These are phyloP conservation scores for Botrytis byssoidea DNA, from an alignment of 2,329 filamentous ascomycete species.

Conservation along the genomic window DNA sequence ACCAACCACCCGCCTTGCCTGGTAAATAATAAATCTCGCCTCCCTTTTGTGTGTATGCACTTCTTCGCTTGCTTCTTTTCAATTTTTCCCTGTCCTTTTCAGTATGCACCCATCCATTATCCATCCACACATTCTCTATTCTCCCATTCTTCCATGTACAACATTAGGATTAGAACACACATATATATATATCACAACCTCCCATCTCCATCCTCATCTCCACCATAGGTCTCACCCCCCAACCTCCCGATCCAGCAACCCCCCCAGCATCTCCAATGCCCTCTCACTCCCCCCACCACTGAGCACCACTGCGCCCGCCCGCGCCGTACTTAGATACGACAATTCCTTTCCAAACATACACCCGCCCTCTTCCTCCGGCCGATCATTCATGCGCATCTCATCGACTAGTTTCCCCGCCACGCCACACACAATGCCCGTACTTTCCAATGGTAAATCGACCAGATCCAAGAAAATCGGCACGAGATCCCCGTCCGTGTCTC, in stretches of 20 bases:
- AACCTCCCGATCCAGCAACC: slow-evolving; percentile 34
- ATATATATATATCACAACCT: neutral
- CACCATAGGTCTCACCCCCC: neutral
- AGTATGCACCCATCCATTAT: neutral
- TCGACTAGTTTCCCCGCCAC: slow-evolving; percentile 81
- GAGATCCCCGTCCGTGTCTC: slow-evolving; percentile 67
- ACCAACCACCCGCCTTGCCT: neutral
- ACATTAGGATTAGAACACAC: neutral
- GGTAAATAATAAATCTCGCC: neutral
- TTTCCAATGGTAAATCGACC: slow-evolving; percentile 75
- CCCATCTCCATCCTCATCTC: neutral
- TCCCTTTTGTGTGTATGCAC: neutral
- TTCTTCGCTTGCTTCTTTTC: neutral
- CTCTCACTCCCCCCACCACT: slow-evolving; percentile 69
- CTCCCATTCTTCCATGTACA: neutral
- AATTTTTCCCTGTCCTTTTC: neutral
- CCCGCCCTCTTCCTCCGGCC: neutral
- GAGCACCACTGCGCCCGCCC: slow-evolving; percentile 86
- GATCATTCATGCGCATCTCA: slow-evolving; percentile 53
- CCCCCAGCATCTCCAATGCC: slow-evolving; percentile 68
- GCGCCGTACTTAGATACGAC: slow-evolving; percentile 85
- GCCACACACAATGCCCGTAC: slow-evolving; percentile 92
- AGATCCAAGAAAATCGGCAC: slow-evolving; percentile 90
- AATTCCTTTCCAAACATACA: slow-evolving; percentile 59
- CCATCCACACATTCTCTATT: neutral